Base-by-base conservation (phyloP, 169 alveolate species). In the Plasmodium inui region DNA sequence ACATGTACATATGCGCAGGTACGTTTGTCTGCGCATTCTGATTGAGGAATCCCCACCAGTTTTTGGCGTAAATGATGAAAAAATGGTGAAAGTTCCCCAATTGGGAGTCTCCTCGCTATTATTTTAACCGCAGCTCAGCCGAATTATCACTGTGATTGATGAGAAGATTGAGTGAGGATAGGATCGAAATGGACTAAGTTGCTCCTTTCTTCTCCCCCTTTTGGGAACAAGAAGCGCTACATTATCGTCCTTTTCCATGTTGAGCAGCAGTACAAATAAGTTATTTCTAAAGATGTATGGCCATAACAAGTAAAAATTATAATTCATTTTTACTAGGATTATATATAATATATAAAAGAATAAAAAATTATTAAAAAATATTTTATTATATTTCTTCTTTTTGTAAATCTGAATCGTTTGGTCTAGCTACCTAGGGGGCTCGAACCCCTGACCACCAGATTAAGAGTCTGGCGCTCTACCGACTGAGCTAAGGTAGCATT, bases 391-490 rank as follows among this genome's bases (percentile, higher is more conserved):
- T 22, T 67, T 67, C 6, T 1, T 0, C 12, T n/a, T 0, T 61
- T 30, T 12, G 4, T n/a, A n/a, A n/a, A n/a, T n/a, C n/a, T n/a
- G n/a, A n/a, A n/a, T n/a, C n/a, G n/a, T n/a, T n/a, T n/a, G n/a
- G n/a, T 5, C 14, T 10, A 92, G 98, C 98, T 96, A 83, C 97
- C 98, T 96, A 95, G 98, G 99, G 99, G 99, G 99, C 99, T 98
- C 99, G 99, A 98, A 98, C 99, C 99, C 99, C 98, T 98, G 99
- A 98, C 99, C 99, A 98, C 99, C 99, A 98, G 99, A 98, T 98
- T 98, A 98, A 98, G 98, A 98, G 99, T 98, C 99, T 98, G 99
- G 99, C 99, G 99, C 99, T 98, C 99, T 98, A 98, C 99, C 99
- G 98, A 98, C 99, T 98, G 99, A 98, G 99, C 99, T 98, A 98